Percentiles rank a stretch among this genome's conserved stretches.
phyloP scores from a whole-genome alignment of 352 stramenopile genomes.

The Nothophytophthora sp. region DNA sequence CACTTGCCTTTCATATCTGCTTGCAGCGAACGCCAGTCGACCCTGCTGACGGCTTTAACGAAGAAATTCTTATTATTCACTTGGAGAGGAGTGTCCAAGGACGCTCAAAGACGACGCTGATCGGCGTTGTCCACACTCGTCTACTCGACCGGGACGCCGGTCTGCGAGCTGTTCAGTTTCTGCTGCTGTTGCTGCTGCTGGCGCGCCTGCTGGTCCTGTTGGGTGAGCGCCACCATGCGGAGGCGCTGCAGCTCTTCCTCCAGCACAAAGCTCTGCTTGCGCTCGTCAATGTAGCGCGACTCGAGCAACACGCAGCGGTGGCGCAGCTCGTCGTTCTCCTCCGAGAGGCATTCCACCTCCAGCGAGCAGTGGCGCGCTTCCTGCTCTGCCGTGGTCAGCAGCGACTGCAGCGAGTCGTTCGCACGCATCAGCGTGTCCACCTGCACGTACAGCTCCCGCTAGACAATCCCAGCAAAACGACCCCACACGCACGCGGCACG shows the following conservation, averaged over 20 bases:
- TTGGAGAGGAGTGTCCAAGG: neutral
- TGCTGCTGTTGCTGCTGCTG: slow-evolving; percentile 19
- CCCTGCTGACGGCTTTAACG: no score
- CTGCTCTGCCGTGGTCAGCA: slow-evolving; percentile 62
- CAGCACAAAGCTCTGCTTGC: slow-evolving; percentile 56
- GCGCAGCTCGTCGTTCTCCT: slow-evolving; percentile 80
- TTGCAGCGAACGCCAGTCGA: no score
- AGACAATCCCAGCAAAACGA: slow-evolving; percentile 3
- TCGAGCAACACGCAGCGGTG: slow-evolving; percentile 65
- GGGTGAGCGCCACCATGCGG: slow-evolving; percentile 47
- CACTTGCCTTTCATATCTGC: no score
- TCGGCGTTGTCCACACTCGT: neutral
- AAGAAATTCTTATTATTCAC: no score
- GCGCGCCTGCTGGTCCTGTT: slow-evolving; percentile 39
- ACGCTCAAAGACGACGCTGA: neutral
- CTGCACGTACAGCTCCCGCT: slow-evolving; percentile 66
- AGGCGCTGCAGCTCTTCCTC: slow-evolving; percentile 67
- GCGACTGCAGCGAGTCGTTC: slow-evolving; percentile 67
- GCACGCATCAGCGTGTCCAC: slow-evolving; percentile 52
- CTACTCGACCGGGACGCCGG: slow-evolving; percentile 15
- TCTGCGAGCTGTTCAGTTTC: slow-evolving; percentile 5
- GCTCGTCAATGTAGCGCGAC: slow-evolving; percentile 67
- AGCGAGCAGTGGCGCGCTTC: slow-evolving; percentile 60
- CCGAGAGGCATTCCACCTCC: slow-evolving; percentile 72
- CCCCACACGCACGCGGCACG: slow-evolving; percentile 3